A percentile compares a stretch with the other conserved stretches of the same genome.
Conservation (phyloP, 768 basidiomycete species). For the Pisolithus sp. region DNA sequence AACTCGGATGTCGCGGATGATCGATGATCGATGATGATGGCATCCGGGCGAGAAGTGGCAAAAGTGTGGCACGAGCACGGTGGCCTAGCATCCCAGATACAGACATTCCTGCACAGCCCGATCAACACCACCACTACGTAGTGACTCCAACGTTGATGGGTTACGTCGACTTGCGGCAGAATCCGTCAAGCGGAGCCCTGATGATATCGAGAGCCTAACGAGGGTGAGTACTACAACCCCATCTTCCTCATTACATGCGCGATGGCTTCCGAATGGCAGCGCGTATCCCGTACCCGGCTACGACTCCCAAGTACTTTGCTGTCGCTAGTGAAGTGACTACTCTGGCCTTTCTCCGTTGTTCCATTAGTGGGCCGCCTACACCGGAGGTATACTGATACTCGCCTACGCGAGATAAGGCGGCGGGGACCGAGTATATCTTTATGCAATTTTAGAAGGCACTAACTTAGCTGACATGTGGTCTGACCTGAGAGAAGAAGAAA, state of each 20-base stretch:
- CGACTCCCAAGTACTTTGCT: constrained; percentile 21
- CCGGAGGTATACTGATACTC: constrained; percentile 29
- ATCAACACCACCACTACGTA: too few relatives aligned
- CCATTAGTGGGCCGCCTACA: constrained; percentile 23
- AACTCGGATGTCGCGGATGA: too few relatives aligned
- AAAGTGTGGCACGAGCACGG: too few relatives aligned
- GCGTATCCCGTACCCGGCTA: constrained; percentile 2
- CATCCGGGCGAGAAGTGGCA: too few relatives aligned
- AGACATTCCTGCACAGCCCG: too few relatives aligned
- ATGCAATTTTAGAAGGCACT: constrained; percentile 30
- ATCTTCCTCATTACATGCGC: constrained; percentile 25
- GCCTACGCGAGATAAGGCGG: constrained; percentile 21
- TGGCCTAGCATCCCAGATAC: too few relatives aligned
- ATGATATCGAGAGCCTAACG: constrained; percentile 36
- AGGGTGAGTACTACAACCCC: constrained; percentile 30
- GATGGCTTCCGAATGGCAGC: constrained; percentile 13
- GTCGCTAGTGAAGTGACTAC: constrained; percentile 27
- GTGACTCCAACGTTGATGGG: constrained; percentile 4
- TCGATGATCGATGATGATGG: too few relatives aligned
- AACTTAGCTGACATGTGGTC: constrained; percentile 24
- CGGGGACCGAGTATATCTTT: constrained; percentile 24
- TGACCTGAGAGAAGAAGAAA: constrained; percentile 31
- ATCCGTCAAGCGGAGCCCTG: constrained; percentile 32
- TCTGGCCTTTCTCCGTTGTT: constrained; percentile 20
- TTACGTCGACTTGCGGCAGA: constrained; percentile 35